Conservation (phyloP, 2,329 filamentous ascomycete species). For the Colletotrichum shisoi region DNA sequence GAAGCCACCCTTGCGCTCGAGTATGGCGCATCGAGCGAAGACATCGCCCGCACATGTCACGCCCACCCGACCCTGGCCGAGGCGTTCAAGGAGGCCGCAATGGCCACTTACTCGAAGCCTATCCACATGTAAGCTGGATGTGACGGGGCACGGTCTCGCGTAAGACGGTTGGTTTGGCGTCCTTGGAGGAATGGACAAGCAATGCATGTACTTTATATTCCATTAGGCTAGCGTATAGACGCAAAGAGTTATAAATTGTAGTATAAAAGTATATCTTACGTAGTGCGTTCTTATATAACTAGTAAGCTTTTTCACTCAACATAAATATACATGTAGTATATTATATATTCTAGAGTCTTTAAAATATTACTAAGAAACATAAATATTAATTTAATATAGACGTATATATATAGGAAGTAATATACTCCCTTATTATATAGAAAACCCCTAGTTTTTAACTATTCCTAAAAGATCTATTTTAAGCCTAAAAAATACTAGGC, state of each 20-base stretch:
- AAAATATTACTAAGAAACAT: no score
- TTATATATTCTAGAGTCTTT: background rate
- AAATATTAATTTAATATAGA: no score
- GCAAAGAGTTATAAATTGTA: background rate
- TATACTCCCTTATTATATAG: background rate
- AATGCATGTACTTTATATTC: conserved; percentile 22
- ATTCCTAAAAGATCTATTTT: background rate
- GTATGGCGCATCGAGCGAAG: conserved; percentile 94
- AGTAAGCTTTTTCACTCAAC: background rate
- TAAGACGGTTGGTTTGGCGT: background rate
- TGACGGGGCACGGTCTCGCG: background rate
- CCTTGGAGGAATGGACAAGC: background rate
- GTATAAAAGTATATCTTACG: background rate
- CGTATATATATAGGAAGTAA: no score
- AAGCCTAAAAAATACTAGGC: no score
- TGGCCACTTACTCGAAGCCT: conserved; percentile 94
- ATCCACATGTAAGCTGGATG: conserved; percentile 80
- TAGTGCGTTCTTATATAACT: background rate
- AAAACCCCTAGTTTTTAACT: background rate
- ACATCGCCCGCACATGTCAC: conserved; percentile 93
- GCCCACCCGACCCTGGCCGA: conserved; percentile 95
- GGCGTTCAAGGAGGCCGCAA: conserved; percentile 99
- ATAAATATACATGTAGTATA: no score
- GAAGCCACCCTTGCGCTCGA: conserved; percentile 94
- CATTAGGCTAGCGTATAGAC: conserved; percentile 16